Base-by-base conservation (phyloP, 2,329 filamentous ascomycete genomes). In the Drechslerella coelobrocha region DNA sequence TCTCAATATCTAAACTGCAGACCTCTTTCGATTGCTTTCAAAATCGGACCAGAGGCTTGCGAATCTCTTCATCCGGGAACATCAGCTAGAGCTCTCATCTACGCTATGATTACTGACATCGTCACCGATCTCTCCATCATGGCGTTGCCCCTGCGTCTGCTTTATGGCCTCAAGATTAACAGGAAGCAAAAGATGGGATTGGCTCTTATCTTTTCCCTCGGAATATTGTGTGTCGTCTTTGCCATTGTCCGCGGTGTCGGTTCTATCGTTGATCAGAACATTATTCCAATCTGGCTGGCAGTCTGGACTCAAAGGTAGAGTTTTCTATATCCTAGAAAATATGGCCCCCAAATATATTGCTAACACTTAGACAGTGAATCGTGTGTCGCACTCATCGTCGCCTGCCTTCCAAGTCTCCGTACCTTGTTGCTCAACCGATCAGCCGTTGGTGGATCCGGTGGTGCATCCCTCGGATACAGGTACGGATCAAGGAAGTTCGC, bases 121-220 rank as follows among this genome's bases (percentile, higher is more conserved):
- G 73, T 76, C 17, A 77, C 76, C 43, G 76, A 78, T 41, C 50
- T 78, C 2, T 76, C 75, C 62, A 76, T 76, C 65, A 76, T 76
- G 74, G 76, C 76, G 24, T 76, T 78, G 71, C 76, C 76, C 5
- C 61, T 78, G 48, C 62, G 75, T 21, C 73, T 78, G 34, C 75
- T 77, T 50, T 77, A 75, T 68, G 76, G 76, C 61, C 72, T 77
- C 47, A 75, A 74, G 55, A 75, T 77, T 26, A 76, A 76, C 39
- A 63, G 57, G 10, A 75, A 75, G 62, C 76, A 77, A 26, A 77
- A 77, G 72, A 39, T 75, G 3, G 76, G 75, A 34, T 69, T 77
- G 34, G 73, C 75, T 19, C 68, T 73, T 37, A 74, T 77, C 29
- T 77, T 77, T 43, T 74, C 75, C 12, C 74, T 77, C 26, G 73